Conservation (phyloP, 1,139 yeast genomes). For the Geotrichum armillariae region DNA sequence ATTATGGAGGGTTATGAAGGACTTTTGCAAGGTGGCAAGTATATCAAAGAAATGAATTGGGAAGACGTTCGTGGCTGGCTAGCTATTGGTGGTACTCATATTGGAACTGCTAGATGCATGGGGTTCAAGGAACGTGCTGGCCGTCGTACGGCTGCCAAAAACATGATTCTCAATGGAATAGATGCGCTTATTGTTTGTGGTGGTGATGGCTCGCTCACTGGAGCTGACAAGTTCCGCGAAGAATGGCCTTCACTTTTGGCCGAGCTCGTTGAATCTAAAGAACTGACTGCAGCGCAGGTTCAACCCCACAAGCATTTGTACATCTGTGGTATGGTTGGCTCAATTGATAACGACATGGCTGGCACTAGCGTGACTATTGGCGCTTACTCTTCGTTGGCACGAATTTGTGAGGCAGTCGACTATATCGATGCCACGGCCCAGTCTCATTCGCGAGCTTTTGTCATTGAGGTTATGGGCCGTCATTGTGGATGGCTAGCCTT, state of each 20-base stretch:
- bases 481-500: constrained; percentile 99
- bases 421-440: constrained; percentile 96
- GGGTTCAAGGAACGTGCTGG: constrained; percentile 85
- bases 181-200: constrained; percentile 98
- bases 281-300: constrained; percentile 57
- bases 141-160: constrained; percentile 76
- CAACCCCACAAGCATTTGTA: constrained; percentile 69
- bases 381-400: constrained; percentile 87
- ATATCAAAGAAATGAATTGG: constrained; percentile 81
- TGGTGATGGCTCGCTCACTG: constrained; percentile 97
- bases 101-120: constrained; percentile 93
- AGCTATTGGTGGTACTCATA: constrained; percentile 89
- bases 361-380: constrained; percentile 96
- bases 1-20: constrained; percentile 96
- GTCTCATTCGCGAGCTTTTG: constrained; percentile 96
- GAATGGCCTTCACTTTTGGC: constrained; percentile 90
- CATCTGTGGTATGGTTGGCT: constrained; percentile 94
- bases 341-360: constrained; percentile 97
- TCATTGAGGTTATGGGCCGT: constrained; percentile 98
- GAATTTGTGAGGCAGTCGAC: constrained; percentile 92
- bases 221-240: constrained; percentile 89
- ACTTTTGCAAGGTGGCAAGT: constrained; percentile 75
- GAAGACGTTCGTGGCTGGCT: constrained; percentile 92
- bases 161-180: constrained; percentile 83
- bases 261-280: constrained; percentile 59